These are phyloP conservation scores for Suillus americanus DNA, from an alignment of 768 basidiomycete genomes.

Conservation along the genomic window DNA sequence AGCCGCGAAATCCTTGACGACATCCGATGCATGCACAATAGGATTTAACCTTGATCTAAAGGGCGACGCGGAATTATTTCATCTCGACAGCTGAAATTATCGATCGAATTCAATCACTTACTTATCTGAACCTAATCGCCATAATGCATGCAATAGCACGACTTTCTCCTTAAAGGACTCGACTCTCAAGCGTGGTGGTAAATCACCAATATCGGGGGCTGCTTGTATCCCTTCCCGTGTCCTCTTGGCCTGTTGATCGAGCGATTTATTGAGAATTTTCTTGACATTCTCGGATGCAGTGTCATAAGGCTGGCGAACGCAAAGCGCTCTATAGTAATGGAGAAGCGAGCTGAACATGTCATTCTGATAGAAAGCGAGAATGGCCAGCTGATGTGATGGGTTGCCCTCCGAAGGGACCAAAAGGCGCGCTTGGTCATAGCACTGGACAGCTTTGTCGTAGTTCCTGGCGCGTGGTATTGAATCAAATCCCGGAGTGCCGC, in stretches of 20 bases:
- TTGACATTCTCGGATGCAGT: constrained; percentile 85
- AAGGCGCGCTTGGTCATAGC: constrained; percentile 82
- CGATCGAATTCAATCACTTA: constrained; percentile 33
- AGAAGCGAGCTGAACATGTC: constrained; percentile 80
- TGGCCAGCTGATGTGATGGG: constrained; percentile 94
- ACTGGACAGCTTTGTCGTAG: constrained; percentile 72
- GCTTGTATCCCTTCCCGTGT: constrained; percentile 38
- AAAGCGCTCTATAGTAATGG: constrained; percentile 91
- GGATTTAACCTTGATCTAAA: constrained; percentile 42
- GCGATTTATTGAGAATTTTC: constrained; percentile 62
- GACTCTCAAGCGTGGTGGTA: constrained; percentile 52
- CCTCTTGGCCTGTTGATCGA: constrained; percentile 57
- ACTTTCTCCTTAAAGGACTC: constrained; percentile 72
- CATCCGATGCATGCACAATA: constrained; percentile 45
- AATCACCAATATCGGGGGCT: constrained; percentile 29
- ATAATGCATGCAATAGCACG: constrained; percentile 75
- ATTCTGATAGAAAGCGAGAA: constrained; percentile 80
- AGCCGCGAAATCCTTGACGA: constrained; percentile 54
- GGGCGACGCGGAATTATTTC: constrained; percentile 5
- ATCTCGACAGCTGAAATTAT: neutral
- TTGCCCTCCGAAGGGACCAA: constrained; percentile 90
- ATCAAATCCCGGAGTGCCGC: constrained; percentile 44
- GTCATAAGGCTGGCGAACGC: constrained; percentile 82
- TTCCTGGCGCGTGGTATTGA: constrained; percentile 57
- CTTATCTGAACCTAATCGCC: constrained; percentile 58